Conservation (phyloP, 306 rosid genomes). For the Arachis hypogaea region DNA sequence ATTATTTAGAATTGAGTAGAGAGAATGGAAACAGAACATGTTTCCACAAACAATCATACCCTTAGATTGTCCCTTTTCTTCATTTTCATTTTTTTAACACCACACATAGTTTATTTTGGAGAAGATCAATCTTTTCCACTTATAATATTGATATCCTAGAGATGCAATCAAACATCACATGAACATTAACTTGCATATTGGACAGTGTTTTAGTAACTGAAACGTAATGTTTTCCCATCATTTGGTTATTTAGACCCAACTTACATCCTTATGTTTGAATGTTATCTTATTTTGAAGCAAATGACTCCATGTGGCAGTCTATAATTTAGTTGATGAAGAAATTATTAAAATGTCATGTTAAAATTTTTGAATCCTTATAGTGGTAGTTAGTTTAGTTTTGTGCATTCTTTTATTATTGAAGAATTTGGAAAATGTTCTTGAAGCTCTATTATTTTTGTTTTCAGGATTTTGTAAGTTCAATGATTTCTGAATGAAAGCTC, state of each 20-base stretch:
- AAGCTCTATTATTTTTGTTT: neutral
- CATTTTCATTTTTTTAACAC: no score
- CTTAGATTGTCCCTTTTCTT: no score
- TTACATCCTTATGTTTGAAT: neutral
- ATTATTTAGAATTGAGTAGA: no score
- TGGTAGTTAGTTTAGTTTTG: neutral
- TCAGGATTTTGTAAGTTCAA: neutral
- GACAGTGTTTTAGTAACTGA: neutral
- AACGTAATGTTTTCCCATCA: neutral
- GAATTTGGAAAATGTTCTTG: neutral
- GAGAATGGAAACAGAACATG: no score
- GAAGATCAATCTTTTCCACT: no score
- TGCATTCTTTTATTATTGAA: neutral
- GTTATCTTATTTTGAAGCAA: neutral
- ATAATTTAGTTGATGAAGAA: neutral
- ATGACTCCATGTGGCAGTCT: neutral
- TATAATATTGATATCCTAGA: no score
- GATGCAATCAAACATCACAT: neutral
- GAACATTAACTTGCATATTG: neutral
- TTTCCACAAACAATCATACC: no score
- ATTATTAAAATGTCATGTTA: neutral
- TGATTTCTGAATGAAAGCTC: constrained; percentile 8
- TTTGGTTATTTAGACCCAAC: neutral
- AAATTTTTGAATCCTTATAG: neutral
- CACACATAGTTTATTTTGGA: no score